Base-by-base conservation (phyloP, 1,284 basidiomycete species). In the Veloporphyrellus conicus region DNA sequence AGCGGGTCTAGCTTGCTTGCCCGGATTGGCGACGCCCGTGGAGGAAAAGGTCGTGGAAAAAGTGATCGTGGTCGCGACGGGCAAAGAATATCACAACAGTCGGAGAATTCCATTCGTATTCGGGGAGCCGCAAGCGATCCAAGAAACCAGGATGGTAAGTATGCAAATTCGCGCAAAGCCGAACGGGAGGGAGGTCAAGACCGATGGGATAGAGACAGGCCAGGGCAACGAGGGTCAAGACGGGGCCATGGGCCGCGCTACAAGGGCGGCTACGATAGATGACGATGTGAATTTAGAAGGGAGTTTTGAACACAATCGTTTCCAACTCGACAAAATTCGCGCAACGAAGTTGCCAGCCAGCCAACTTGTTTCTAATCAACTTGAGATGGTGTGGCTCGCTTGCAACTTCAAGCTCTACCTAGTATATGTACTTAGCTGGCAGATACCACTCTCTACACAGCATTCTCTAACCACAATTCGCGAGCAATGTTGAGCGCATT, bases 211-310 rank as follows among this genome's bases (percentile, higher is more conserved):
- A 56, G 62, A 49, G 63, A 60, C 41, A 56, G 45, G 40, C n/a
- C 50, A 27, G 47, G 57, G 6, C 44, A 59, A 37, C 40, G 53
- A 31, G 58, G 55, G 19, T 34, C 56, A 39, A 43, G 42, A 27
- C 49, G 44, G 25, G 54, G 52, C 3, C 54, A 59, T 27, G 62
- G 63, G 12, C 71, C 71, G 41, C 64, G 67, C n/a, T 72, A 74
- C 48, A 75, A 48, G 57, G 81, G 81, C 41, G 79, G 77, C 37
- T 82, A 82, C 61, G 56, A 61, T 56, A 68, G 71, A 67, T 75
- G 52, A 66, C 33, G 19, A 37, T 25, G 36, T 43, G 36, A 25
- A 20, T 12, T 29, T 38, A 41, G 31, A 41, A 37, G 18, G 35
- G 41, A 11, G 8, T 25, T 25, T 25, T 25, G 23, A 25, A 25